Percentiles rank a stretch among this genome's conserved stretches.
These are phyloP conservation scores for Fagopyrum esculentum DNA, from an alignment of 148 eudicot species.

Conservation along the genomic window DNA sequence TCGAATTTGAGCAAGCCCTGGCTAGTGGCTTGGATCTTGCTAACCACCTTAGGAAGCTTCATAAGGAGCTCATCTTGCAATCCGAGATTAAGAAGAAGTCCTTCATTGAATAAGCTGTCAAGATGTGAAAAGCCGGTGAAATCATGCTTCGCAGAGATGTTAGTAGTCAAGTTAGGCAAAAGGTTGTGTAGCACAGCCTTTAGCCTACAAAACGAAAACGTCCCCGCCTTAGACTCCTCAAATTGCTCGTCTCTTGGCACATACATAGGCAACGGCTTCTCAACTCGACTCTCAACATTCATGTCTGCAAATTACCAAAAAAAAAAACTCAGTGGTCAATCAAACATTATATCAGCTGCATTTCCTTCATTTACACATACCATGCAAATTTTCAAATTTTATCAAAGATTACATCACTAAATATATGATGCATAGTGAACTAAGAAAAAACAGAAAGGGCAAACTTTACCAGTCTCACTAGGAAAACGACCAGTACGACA, in stretches of 20 bases:
- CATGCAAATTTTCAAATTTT: too few species aligned
- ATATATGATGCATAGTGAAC: too few species aligned
- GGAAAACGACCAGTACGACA: slow-evolving; percentile 95
- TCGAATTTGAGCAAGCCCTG: slow-evolving; percentile 80
- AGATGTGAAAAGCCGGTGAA: slow-evolving; percentile 73
- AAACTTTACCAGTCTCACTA: slow-evolving; percentile 48
- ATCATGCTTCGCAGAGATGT: slow-evolving; percentile 70
- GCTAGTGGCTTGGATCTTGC: slow-evolving; percentile 43
- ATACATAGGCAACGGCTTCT: slow-evolving; percentile 82
- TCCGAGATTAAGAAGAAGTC: slow-evolving; percentile 62
- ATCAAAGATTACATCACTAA: too few species aligned
- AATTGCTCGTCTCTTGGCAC: slow-evolving; percentile 92
- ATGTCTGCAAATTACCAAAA: slow-evolving; percentile 30
- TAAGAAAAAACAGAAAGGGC: not conserved
- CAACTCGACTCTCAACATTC: slow-evolving; percentile 67
- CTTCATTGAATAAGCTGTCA: slow-evolving; percentile 78
- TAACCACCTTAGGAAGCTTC: slow-evolving; percentile 56
- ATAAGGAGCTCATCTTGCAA: slow-evolving; percentile 65
- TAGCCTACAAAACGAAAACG: slow-evolving; percentile 76
- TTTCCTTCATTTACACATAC: not conserved
- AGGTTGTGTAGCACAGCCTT: slow-evolving; percentile 81
- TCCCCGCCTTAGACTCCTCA: slow-evolving; percentile 65
- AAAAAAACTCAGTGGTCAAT: not conserved
- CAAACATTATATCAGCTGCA: not conserved
- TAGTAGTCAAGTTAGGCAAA: slow-evolving; percentile 65